Percentiles rank a stretch among this genome's conserved stretches.
Evolutionary conservation across 164 flowering plant genomes (phyloP).

Genomic region (Umbilicus rupestris): DNA sequence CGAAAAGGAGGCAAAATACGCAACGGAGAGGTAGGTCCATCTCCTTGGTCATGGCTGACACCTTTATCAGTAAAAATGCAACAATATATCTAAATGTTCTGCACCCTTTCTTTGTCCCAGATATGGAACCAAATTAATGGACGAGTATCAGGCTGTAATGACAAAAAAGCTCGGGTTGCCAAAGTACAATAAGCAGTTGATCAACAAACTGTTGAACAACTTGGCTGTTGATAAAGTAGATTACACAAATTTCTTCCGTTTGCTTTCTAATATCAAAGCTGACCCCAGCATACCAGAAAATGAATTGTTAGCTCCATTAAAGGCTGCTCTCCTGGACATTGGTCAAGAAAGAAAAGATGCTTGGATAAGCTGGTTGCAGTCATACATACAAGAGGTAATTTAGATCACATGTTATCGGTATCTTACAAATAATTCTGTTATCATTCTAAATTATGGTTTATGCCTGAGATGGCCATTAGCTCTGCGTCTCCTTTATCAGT

Average conservation of each 20-base stretch:
- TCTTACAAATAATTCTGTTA: not conserved
- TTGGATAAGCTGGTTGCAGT: constrained; percentile 84
- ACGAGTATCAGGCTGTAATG: constrained; percentile 92
- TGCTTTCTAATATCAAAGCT: constrained; percentile 75
- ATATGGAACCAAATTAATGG: constrained; percentile 95
- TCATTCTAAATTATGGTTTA: no score
- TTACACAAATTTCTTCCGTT: constrained; percentile 92
- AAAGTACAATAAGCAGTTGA: constrained; percentile 86
- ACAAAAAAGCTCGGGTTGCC: constrained; percentile 75
- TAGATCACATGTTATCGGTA: not conserved
- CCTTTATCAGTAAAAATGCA: not conserved
- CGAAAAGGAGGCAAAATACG: constrained; percentile 83
- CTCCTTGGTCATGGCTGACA: not conserved
- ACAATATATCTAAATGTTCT: not conserved
- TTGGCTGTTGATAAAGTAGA: constrained; percentile 90
- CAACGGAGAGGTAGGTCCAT: constrained; percentile 85
- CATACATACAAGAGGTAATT: constrained; percentile 74
- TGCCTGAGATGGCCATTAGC: no score
- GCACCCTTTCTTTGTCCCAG: constrained; percentile 25
- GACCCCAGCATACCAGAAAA: constrained; percentile 52
- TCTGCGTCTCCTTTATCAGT: no score
- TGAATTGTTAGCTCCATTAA: constrained; percentile 67
- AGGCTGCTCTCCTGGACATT: constrained; percentile 85
- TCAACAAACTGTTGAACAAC: constrained; percentile 73
- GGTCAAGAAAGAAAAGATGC: constrained; percentile 95